Evolutionary conservation across 1,284 basidiomycete genomes (phyloP), one percentile per base, ranked within the genome.

Genomic region (Apiotrichum gamsii): DNA sequence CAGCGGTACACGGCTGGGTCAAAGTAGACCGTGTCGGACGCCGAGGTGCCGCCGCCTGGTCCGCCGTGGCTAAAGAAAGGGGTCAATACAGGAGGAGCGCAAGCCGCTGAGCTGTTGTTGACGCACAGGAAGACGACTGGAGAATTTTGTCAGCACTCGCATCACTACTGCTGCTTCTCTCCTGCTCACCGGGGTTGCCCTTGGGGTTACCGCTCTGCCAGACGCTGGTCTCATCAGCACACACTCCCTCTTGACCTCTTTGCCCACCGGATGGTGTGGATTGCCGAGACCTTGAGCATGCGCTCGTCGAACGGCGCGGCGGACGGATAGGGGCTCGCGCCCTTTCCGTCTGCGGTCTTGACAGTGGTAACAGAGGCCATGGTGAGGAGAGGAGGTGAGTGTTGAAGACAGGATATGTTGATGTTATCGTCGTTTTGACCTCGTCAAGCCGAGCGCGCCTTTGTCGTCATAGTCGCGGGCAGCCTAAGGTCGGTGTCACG

Each of bases 1-100:
- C 72, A 52, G 35, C 87, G 86, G 76, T 91, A 91, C 61, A 85
- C 85, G 21, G 76, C 67, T 0, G 88, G 88, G 64, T 91, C 82
- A 72, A 91, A 93, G 74, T 84, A 90, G 14, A 75, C 74, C 45
- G 85, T 78, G 72, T 91, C 87, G 45, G 75, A 75, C 2, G 75
- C 18, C 11, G 34, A 47, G 19, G 51, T 59, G 20, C 56, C 56
- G 39, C 62, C 61, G 24, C 65, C 67, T 13, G 66, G 66, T 14
- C 60, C 60, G 13, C 61, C 60, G 51, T 62, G 59, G 6, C 56
- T 56, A 28, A 21, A 14, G 43, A 36, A 21, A 14, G 24, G 5
- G 4, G 15, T 8, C 19, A 21, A 11, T 10, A 25, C 18, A 23
- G 29, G 15, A 15, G 19, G 28, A 15, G 25, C 18, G 18, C 21